Conservation (phyloP, 345 rosid species). For the Salix dunnii region DNA sequence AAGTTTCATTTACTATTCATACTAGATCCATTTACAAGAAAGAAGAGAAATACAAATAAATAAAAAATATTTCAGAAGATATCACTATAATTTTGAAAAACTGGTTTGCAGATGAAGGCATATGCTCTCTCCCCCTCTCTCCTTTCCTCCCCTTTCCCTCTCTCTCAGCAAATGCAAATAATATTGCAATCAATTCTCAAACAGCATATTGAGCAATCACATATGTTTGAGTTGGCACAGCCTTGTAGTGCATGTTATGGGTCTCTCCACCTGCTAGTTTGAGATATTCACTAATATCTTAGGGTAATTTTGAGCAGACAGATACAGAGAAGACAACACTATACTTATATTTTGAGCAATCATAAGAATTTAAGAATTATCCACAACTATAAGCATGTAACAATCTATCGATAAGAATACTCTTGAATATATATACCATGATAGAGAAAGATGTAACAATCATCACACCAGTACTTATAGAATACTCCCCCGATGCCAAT, state of each 20-base stretch:
- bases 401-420: neutral
- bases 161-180: too few relatives aligned
- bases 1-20: too few relatives aligned
- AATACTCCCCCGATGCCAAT: conserved; percentile 88
- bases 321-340: neutral
- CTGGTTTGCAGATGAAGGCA: neutral
- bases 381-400: neutral
- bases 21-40: neutral
- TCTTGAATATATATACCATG: conserved; percentile 49
- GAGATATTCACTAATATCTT: neutral
- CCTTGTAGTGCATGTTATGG: neutral
- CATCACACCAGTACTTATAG: conserved; percentile 53
- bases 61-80: neutral
- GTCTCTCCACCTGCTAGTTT: neutral
- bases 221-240: neutral
- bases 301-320: neutral
- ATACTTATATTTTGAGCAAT: neutral
- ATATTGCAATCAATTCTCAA: neutral
- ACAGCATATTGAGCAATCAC: neutral
- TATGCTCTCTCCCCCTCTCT: neutral
- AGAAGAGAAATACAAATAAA: neutral
- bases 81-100: neutral
- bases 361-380: neutral
- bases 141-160: too few relatives aligned
- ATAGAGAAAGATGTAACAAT: conserved; percentile 61